Base-by-base conservation (phyloP, 2,329 filamentous ascomycete genomes). In the Teratosphaeria epicoccoides region DNA sequence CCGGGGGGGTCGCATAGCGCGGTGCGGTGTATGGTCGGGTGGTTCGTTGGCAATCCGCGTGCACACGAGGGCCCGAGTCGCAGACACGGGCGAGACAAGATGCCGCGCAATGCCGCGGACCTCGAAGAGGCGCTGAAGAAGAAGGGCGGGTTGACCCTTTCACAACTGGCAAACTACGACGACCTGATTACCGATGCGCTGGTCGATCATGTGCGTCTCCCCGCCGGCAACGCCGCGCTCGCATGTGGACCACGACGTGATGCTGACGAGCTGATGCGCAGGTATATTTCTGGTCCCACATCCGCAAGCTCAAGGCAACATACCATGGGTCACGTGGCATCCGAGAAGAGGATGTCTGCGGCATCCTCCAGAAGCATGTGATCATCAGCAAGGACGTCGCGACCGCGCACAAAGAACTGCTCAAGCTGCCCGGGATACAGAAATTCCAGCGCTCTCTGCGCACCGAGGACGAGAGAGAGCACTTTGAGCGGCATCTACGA, bases 231-330 rank as follows among this genome's bases (percentile, higher is more conserved):
- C 24, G 24, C 20, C 22, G 25, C 24, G 46, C 46, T 5, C n/a
- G 11, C 23, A 12, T 17, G 2, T 24, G 1, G 11, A 6, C 20
- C 44, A 14, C 11, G 25, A 28, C 44, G 17, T 14, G 22, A 46
- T 10, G 22, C 26, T 48, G 23, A 48, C 46, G 55, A 20, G 24
- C 17, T 46, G 17, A 5, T 24, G 33, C 17, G 48, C 44, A 96
- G 91, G 85, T 88, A 9, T 96, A 87, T 70, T 98, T 93, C 75
- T 97, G 93, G 91, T 91, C 91, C 5, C 87, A 81, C 3, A 95
- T 96, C 53, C 90, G 91, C 58, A 98, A 98, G 71, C 95, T 97
- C 64, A 84, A 63, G 87, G 55, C 83, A 82, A 51, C 87, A 51
- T 97, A 95, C 69, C 86, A 87, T 62, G 79, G 88, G 0, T 88